Conservation (phyloP, 2,329 filamentous ascomycete genomes). For the Diaporthe citrichinensis region DNA sequence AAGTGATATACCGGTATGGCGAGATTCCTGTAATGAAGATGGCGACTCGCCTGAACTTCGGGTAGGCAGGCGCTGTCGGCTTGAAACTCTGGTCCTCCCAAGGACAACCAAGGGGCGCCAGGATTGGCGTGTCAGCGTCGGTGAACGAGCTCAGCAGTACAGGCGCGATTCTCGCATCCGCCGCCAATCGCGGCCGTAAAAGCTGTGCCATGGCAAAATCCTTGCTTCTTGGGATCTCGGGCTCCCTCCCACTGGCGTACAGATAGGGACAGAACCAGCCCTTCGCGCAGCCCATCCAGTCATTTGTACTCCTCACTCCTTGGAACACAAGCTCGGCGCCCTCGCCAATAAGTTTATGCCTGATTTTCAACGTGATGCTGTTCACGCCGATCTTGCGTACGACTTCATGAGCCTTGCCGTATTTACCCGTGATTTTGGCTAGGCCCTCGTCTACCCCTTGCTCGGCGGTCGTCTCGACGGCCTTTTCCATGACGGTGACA, state of each 20-base stretch:
- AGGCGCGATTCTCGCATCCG: constrained; percentile 42
- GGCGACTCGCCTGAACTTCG: constrained; percentile 41
- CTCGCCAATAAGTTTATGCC: constrained; percentile 44
- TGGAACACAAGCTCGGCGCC: constrained; percentile 42
- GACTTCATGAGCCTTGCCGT: constrained; percentile 37
- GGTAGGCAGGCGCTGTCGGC: constrained; percentile 32
- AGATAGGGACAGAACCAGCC: constrained; percentile 45
- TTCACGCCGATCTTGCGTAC: constrained; percentile 42
- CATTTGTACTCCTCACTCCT: constrained; percentile 35
- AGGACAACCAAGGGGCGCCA: constrained; percentile 38
- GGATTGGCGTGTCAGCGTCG: constrained; percentile 41
- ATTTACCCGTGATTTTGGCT: constrained; percentile 36
- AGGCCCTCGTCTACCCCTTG: constrained; percentile 42
- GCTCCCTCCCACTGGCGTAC: constrained; percentile 42
- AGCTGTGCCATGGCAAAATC: constrained; percentile 43
- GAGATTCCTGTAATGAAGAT: constrained; percentile 44
- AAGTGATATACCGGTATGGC: constrained; percentile 42
- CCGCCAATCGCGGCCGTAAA: constrained; percentile 41
- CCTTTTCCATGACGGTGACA: constrained; percentile 42
- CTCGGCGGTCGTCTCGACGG: constrained; percentile 42
- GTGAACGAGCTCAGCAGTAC: constrained; percentile 41
- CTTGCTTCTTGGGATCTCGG: constrained; percentile 41
- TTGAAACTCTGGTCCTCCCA: constrained; percentile 36
- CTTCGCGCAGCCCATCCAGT: constrained; percentile 43
- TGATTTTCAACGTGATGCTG: constrained; percentile 42